phyloP scores from a whole-genome alignment of 2,329 filamentous ascomycete genomes.

The Dactylellina sp. region DNA sequence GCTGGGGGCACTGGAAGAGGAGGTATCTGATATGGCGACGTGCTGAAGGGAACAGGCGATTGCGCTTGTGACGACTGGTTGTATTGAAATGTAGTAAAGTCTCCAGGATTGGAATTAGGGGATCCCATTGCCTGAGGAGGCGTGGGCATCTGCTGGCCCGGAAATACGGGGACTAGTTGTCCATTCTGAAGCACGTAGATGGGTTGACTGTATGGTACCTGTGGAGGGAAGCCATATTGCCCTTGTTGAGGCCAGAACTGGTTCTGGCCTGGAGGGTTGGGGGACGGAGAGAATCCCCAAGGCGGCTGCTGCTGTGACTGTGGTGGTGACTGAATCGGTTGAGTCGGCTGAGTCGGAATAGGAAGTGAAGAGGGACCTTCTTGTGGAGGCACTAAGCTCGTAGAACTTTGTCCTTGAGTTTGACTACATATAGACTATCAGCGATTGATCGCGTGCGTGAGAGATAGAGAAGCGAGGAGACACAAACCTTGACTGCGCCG shows the following conservation, averaged over 20 bases:
- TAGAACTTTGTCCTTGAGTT: conserved; percentile 21
- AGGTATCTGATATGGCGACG: conserved; percentile 42
- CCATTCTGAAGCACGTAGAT: conserved; percentile 49
- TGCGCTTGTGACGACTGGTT: conserved; percentile 28
- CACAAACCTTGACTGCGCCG: conserved; percentile 22
- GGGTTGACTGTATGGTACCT: conserved; percentile 41
- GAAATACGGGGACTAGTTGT: conserved; percentile 44
- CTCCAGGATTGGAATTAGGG: conserved; percentile 6
- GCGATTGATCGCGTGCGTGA: conserved; percentile 16
- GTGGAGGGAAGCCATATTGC: conserved; percentile 43
- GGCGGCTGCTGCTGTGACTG: conserved; percentile 31
- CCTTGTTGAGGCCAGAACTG: conserved; percentile 46
- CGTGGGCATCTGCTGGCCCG: conserved; percentile 36
- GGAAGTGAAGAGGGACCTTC: conserved; percentile 13
- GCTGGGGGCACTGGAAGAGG: conserved; percentile 41
- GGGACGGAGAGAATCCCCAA: conserved; percentile 39
- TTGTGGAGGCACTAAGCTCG: conserved; percentile 29
- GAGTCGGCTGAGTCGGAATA: conserved; percentile 13
- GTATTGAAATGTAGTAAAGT: conserved; percentile 13
- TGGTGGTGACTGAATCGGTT: conserved; percentile 1
- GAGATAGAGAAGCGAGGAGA: background rate
- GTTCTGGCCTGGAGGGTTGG: conserved; percentile 27
- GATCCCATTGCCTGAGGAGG: conserved; percentile 30
- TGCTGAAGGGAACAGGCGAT: conserved; percentile 14
- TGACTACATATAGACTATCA: conserved; percentile 10